Base-by-base conservation (phyloP, 2,329 filamentous ascomycete genomes). In the Penicillium fuscoglaucum region DNA sequence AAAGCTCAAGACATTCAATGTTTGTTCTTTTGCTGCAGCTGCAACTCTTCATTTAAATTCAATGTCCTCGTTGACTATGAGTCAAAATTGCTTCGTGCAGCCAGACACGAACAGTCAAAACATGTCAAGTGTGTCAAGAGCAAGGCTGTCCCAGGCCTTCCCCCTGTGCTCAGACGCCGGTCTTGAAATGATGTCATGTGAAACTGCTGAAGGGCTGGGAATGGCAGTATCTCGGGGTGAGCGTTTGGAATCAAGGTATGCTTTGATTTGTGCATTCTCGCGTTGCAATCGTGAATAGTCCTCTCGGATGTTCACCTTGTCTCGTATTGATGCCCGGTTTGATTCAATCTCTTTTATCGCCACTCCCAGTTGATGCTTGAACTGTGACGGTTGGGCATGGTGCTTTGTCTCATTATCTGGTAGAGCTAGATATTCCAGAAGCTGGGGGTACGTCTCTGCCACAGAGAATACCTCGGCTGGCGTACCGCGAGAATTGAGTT, bases 121-220 rank as follows among this genome's bases (percentile, higher is more conserved):
- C 24, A 71, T 46, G 44, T 71, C 68, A 45, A 63, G 51, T 4
- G 65, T 39, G 44, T 71, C 67, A 45, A 63, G 51, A 6, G 65
- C 62, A 39, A 70, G 69, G 17, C 64, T 60, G 39, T 71, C 69
- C 68, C 67, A 70, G 7, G 62, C 61, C 37, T 61, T 65, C 6
- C 60, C 66, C 37, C 47, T 58, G 2, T 59, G 63, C 44, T 67
- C 61, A 3, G 56, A 21, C 4, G 55, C 39, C 3, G 64, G 60
- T 19, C 54, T 55, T 44, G 59, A 55, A 3, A 62, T 60, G n/a
- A 63, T 59, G 26, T 21, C 53, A 4, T 51, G 46, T 6, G 59
- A 26, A 10, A 57, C 24, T 4, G 37, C 52, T 1, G 58, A 56
- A 17, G 53, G 28, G 15, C 54, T 59, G 15, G 61, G 48, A 39